A percentile compares a stretch with the other conserved stretches of the same genome.
phyloP scores from a whole-genome alignment of 768 basidiomycete genomes.

The Termitomyces sp. region DNA sequence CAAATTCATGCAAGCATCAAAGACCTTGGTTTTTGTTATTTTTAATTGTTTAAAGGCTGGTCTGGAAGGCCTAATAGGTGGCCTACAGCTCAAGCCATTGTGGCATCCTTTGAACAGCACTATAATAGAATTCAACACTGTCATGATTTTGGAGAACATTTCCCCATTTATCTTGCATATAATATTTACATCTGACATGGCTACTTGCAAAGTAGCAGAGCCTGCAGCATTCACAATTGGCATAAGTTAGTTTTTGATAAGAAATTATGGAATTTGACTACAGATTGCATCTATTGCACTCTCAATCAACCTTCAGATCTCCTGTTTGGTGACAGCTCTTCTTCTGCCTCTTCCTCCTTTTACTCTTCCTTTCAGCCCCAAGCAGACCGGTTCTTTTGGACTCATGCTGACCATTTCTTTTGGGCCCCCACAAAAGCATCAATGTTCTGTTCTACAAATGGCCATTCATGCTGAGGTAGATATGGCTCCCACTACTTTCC shows the following conservation, averaged over 20 bases:
- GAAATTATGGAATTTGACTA: not conserved
- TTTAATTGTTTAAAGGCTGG: not conserved
- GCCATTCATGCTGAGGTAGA: no score
- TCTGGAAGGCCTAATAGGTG: not conserved
- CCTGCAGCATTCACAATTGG: not conserved
- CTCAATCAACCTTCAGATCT: not conserved
- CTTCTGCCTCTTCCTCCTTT: no score
- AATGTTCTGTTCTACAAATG: fast-evolving
- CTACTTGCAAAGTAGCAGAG: not conserved
- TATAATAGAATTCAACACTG: not conserved
- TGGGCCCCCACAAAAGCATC: no score
- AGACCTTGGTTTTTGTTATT: not conserved
- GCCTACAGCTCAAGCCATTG: not conserved
- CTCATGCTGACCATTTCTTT: no score
- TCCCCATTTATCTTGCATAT: not conserved
- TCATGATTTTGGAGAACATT: not conserved
- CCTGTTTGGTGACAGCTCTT: not conserved
- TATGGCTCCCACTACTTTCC: no score
- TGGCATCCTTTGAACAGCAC: not conserved
- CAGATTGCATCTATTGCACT: not conserved
- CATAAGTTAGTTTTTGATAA: not conserved
- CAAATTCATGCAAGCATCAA: not conserved
- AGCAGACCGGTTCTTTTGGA: no score
- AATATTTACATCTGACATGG: not conserved
- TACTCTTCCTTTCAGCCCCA: no score